phyloP scores from a whole-genome alignment of 306 rosid species.

The Ziziphus jujuba region DNA sequence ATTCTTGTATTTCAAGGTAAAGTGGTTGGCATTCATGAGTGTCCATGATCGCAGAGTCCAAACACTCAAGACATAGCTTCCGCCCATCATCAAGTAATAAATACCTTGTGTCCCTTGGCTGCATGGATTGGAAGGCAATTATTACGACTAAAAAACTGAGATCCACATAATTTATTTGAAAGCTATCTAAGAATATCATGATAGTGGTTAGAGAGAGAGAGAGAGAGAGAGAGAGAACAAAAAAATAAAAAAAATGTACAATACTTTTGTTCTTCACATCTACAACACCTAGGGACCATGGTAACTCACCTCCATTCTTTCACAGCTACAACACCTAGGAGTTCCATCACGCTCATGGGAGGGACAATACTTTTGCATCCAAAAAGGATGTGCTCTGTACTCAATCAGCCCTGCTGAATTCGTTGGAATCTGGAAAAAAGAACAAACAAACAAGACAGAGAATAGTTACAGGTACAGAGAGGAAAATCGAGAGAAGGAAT shows the following conservation, averaged over 20 bases:
- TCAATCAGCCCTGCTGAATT: slow-evolving; percentile 87
- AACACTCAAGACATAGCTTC: slow-evolving; percentile 91
- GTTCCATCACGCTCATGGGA: slow-evolving; percentile 91
- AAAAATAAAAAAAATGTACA: too few relatives aligned
- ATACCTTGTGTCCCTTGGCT: slow-evolving; percentile 80
- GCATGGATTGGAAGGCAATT: slow-evolving; percentile 44
- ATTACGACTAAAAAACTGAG: slow-evolving; percentile 13
- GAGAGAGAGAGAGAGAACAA: slow-evolving; percentile 9
- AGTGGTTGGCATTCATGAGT: slow-evolving; percentile 97
- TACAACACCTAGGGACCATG: too few relatives aligned
- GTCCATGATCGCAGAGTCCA: slow-evolving; percentile 95
- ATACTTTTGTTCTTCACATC: too few relatives aligned
- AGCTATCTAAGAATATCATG: not conserved
- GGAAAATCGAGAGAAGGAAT: not conserved
- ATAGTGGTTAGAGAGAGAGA: not conserved
- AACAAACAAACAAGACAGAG: slow-evolving; percentile 6
- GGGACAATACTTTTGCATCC: slow-evolving; percentile 92
- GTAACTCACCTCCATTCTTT: slow-evolving; percentile 93
- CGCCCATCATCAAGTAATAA: slow-evolving; percentile 94
- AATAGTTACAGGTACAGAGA: slow-evolving; percentile 5
- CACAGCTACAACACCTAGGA: slow-evolving; percentile 98
- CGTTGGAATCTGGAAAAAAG: slow-evolving; percentile 70
- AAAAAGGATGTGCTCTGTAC: slow-evolving; percentile 97
- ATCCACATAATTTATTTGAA: not conserved
- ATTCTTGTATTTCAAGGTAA: slow-evolving; percentile 94